A percentile compares a stretch with the other conserved stretches of the same genome.
Conservation (phyloP, 169 alveolate species). For the Plasmodium gonderi region DNA sequence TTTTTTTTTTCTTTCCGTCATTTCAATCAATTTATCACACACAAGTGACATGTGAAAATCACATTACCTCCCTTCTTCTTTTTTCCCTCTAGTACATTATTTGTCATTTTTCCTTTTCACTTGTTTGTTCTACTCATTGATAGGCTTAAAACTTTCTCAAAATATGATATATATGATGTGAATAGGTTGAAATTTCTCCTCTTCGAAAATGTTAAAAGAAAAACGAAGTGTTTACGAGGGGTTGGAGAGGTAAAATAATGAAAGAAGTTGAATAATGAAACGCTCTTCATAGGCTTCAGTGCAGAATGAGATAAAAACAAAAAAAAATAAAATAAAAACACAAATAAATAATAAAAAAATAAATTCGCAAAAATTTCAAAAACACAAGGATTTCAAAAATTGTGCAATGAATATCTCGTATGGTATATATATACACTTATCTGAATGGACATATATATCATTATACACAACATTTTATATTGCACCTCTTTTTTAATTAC, state of each 20-base stretch:
- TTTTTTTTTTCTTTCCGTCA: neutral
- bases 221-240: neutral
- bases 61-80: conserved; percentile 8
- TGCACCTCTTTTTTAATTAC: conserved; percentile 3
- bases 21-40: no score
- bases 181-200: neutral
- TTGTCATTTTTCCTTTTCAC: neutral
- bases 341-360: no score
- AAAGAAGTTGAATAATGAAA: neutral
- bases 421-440: neutral
- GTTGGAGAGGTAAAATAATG: neutral
- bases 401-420: no score
- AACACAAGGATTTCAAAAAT: no score
- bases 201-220: neutral
- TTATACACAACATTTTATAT: neutral
- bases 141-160: no score
- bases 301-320: neutral
- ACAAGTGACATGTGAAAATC: neutral
- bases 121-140: no score
- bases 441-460: neutral
- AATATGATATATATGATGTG: neutral
- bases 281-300: neutral
- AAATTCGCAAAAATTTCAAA: no score
- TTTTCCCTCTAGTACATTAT: neutral
- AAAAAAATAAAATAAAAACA: no score